Percentiles rank a stretch among this genome's conserved stretches.
Evolutionary conservation across 208 protist species (phyloP).

Genomic region (Tritrichomonas foetus): DNA sequence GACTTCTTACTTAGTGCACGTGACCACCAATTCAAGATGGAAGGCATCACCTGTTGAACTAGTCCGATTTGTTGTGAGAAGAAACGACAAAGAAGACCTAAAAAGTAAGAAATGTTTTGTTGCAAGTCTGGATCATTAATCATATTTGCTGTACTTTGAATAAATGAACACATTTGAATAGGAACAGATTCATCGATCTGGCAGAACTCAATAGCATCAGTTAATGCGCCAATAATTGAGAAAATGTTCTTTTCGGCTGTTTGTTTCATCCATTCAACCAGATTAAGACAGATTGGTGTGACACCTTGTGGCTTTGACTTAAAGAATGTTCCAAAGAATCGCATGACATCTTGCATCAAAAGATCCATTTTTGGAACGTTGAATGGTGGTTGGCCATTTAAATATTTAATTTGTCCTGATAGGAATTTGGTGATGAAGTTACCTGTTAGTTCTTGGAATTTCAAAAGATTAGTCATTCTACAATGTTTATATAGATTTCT

Average conservation of each 20-base stretch:
- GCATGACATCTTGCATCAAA: not conserved
- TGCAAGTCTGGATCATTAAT: not conserved
- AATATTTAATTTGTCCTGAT: not conserved
- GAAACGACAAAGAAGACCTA: not conserved
- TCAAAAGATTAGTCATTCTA: not conserved
- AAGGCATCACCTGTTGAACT: not conserved
- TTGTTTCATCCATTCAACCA: not conserved
- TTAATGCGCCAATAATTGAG: not conserved
- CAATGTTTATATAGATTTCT: not conserved
- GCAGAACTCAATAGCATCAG: slow-evolving; percentile 16
- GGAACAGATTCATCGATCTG: not conserved
- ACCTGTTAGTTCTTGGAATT: not conserved
- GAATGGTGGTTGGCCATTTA: not conserved
- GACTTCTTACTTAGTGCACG: not conserved
- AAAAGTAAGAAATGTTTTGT: slow-evolving; percentile 13
- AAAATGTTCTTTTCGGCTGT: not conserved
- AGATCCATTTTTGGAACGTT: not conserved
- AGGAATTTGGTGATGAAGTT: not conserved
- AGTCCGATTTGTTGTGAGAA: not conserved
- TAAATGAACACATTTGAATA: not conserved
- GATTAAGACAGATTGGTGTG: not conserved
- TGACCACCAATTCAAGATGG: not conserved
- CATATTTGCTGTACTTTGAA: not conserved
- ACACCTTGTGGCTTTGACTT: too few species aligned
- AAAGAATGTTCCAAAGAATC: not conserved